These are phyloP conservation scores for Cyberlindnera xylosilytica DNA, from an alignment of 805 yeast species.

Conservation along the genomic window DNA sequence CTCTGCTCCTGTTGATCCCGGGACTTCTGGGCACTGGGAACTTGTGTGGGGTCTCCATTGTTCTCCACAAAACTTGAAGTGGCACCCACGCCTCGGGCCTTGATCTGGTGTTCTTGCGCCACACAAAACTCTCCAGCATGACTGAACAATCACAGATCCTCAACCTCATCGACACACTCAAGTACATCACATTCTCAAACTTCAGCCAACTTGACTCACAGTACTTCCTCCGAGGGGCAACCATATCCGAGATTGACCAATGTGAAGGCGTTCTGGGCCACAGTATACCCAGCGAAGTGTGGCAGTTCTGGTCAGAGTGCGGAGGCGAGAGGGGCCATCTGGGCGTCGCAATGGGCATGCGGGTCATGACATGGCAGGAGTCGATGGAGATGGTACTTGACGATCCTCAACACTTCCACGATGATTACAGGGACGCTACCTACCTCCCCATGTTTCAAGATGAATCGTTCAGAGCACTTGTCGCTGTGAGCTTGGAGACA, in stretches of 20 bases:
- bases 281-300: constrained; percentile 7
- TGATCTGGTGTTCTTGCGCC: no score
- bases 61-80: neutral
- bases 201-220: constrained; percentile 8
- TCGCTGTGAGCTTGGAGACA: constrained; percentile 3
- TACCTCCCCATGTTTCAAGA: constrained; percentile 7
- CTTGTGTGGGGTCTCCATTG: neutral
- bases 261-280: constrained; percentile 9
- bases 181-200: constrained; percentile 12
- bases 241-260: constrained; percentile 4
- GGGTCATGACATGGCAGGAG: constrained; percentile 7
- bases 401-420: constrained; percentile 2
- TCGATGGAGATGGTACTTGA: constrained; percentile 6
- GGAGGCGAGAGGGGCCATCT: constrained; percentile 8
- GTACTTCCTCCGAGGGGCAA: constrained; percentile 11
- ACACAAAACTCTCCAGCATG: no score
- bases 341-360: constrained; percentile 8
- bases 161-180: constrained; percentile 9
- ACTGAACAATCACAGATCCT: neutral
- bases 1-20: neutral
- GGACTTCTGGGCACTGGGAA: neutral
- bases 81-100: no score
- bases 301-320: constrained; percentile 14
- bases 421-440: neutral
- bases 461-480: constrained; percentile 2